Percentiles rank a stretch among this genome's conserved stretches.
These are phyloP conservation scores for Oropetium thomaeum DNA, from an alignment of 176 grass and related monocot genomes.

Conservation along the genomic window DNA sequence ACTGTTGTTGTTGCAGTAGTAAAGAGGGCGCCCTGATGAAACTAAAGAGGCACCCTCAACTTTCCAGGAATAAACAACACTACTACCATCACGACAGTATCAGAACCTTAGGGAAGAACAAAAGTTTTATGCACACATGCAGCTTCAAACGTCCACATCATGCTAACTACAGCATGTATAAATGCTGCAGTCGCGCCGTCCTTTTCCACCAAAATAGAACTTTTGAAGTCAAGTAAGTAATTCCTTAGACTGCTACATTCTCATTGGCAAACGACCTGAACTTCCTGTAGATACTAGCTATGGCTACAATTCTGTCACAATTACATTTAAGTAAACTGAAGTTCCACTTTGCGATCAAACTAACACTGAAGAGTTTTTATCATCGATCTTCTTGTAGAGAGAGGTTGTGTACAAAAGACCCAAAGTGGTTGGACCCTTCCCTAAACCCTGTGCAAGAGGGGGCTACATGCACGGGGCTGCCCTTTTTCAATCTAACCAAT, in stretches of 20 bases:
- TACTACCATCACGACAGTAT: background rate
- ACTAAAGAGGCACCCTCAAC: background rate
- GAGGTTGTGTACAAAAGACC: too few relatives aligned
- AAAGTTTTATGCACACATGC: background rate
- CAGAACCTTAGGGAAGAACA: constrained; percentile 4
- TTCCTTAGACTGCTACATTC: background rate
- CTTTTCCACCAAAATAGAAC: background rate
- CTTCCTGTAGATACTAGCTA: background rate
- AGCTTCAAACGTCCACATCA: background rate
- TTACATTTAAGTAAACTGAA: background rate
- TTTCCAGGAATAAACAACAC: background rate
- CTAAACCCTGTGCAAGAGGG: too few relatives aligned
- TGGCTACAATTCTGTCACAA: background rate
- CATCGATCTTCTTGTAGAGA: background rate
- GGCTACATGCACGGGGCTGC: too few relatives aligned
- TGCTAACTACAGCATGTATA: constrained; percentile 7
- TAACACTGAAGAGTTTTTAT: background rate
- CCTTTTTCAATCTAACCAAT: background rate
- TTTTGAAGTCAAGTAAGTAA: background rate
- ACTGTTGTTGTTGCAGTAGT: too few relatives aligned
- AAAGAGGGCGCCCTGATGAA: background rate
- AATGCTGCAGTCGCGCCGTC: background rate
- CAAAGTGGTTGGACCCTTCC: too few relatives aligned
- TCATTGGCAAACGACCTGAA: background rate
- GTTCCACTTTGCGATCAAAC: background rate